phyloP scores from a whole-genome alignment of 495 filamentous ascomycete genomes.

The Symbiotaphrina buchneri region DNA sequence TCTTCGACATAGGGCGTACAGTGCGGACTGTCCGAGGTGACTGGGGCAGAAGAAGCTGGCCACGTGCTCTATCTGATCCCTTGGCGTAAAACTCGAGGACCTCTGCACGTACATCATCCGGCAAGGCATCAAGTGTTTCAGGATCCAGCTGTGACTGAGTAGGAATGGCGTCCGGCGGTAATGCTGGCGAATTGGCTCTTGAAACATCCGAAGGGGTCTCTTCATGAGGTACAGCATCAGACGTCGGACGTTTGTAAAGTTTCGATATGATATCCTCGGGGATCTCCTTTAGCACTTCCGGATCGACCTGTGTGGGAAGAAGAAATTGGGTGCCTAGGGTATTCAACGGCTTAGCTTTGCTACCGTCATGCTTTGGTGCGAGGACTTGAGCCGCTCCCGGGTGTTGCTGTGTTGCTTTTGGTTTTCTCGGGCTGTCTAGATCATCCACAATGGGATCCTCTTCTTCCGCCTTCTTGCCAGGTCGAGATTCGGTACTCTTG shows the following conservation, averaged over 20 bases:
- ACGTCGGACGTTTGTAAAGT: constrained; percentile 17
- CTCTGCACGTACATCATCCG: constrained; percentile 65
- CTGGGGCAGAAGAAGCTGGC: constrained; percentile 25
- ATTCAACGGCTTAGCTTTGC: constrained; percentile 36
- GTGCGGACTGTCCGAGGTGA: constrained; percentile 29
- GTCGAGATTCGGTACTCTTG: too few relatives aligned
- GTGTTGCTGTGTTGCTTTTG: constrained; percentile 18
- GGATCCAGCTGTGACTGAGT: constrained; percentile 42
- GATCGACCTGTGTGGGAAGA: constrained; percentile 60
- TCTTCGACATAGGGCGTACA: constrained; percentile 20
- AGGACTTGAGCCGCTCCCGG: constrained; percentile 29
- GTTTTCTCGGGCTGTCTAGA: constrained; percentile 44
- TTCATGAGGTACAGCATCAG: constrained; percentile 8
- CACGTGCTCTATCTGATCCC: constrained; percentile 7
- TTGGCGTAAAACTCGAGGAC: constrained; percentile 42
- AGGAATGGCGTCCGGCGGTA: constrained; percentile 11
- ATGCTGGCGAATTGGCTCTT: constrained; percentile 7
- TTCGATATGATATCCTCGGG: constrained; percentile 58
- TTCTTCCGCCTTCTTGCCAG: neutral
- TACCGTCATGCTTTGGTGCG: constrained; percentile 23
- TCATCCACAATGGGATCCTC: constrained; percentile 27
- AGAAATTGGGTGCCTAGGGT: constrained; percentile 72
- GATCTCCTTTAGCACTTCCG: constrained; percentile 49
- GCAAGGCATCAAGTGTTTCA: constrained; percentile 53
- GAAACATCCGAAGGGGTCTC: constrained; percentile 15